Percentiles rank a stretch among this genome's conserved stretches.
phyloP scores from a whole-genome alignment of 768 basidiomycete species.

The Steccherinum ochraceum region DNA sequence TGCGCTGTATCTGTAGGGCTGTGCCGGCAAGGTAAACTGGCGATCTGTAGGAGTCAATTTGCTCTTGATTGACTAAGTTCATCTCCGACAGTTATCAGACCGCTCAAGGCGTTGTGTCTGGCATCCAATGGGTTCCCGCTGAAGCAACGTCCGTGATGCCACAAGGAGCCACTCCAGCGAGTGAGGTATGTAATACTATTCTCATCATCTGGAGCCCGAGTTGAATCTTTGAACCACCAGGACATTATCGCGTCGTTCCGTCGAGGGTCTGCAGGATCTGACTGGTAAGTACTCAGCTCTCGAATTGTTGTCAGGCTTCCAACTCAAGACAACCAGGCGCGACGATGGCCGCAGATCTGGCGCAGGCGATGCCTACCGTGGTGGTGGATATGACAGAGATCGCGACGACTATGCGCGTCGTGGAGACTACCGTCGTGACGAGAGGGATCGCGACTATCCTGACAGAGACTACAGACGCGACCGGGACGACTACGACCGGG shows the following conservation, averaged over 20 bases:
- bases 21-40: slow-evolving; percentile 51
- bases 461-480: slow-evolving; percentile 10
- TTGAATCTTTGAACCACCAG: slow-evolving; percentile 24
- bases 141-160: slow-evolving; percentile 61
- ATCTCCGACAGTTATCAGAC: slow-evolving; percentile 69
- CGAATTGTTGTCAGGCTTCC: too few species aligned
- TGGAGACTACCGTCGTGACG: slow-evolving; percentile 27
- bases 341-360: slow-evolving; percentile 23
- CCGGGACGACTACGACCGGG: slow-evolving; percentile 12
- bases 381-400: slow-evolving; percentile 45
- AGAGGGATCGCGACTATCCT: slow-evolving; percentile 30
- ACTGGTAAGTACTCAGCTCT: neutral
- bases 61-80: neutral
- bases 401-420: slow-evolving; percentile 25
- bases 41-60: slow-evolving; percentile 13
- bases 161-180: slow-evolving; percentile 52
- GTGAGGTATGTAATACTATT: slow-evolving; percentile 33
- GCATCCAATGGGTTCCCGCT: slow-evolving; percentile 62
- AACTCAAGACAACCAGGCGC: neutral
- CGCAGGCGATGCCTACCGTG: slow-evolving; percentile 34
- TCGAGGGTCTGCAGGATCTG: slow-evolving; percentile 11
- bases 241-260: slow-evolving; percentile 54
- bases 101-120: slow-evolving; percentile 56
- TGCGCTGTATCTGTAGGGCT: slow-evolving; percentile 3
- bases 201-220: neutral